Percentiles rank a stretch among this genome's conserved stretches.
These are phyloP conservation scores for Ogataea chonburiensis DNA, from an alignment of 805 yeast genomes.

Conservation along the genomic window DNA sequence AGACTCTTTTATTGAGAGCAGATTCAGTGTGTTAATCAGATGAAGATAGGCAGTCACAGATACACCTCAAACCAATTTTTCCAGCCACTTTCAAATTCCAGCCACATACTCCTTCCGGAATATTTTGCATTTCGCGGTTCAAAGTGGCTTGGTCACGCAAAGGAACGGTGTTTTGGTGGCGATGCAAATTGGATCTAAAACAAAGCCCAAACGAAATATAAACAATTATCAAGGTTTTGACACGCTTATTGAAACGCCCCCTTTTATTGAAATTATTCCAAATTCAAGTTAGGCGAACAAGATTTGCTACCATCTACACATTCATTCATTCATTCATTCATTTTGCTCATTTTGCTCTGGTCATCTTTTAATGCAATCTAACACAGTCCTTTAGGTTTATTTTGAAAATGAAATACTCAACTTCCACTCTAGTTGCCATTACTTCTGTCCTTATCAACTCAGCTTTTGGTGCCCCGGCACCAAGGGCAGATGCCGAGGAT, in stretches of 20 bases:
- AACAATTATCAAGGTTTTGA: background rate
- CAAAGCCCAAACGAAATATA: constrained; percentile 11
- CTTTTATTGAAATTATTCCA: background rate
- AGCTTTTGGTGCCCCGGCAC: constrained; percentile 32
- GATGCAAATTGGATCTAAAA: constrained; percentile 6
- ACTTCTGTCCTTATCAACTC: constrained; percentile 26
- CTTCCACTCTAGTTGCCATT: constrained; percentile 26
- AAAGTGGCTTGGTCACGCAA: constrained; percentile 3
- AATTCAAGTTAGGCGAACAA: background rate
- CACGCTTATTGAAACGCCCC: constrained; percentile 7
- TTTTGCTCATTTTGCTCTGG: background rate
- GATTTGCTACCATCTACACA: no score
- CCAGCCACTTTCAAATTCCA: constrained; percentile 2
- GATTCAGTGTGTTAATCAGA: no score
- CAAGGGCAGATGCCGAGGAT: constrained; percentile 39
- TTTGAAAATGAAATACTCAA: constrained; percentile 26
- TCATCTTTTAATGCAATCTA: constrained; percentile 5
- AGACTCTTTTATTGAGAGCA: no score
- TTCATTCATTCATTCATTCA: background rate
- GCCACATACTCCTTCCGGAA: constrained; percentile 11
- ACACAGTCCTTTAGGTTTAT: constrained; percentile 10
- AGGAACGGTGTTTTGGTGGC: constrained; percentile 8
- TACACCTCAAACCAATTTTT: constrained; percentile 16
- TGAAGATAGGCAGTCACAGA: no score
- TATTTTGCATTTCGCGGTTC: constrained; percentile 3